These are phyloP conservation scores for Capronia americana DNA, from an alignment of 2,329 filamentous ascomycete species.

Conservation along the genomic window DNA sequence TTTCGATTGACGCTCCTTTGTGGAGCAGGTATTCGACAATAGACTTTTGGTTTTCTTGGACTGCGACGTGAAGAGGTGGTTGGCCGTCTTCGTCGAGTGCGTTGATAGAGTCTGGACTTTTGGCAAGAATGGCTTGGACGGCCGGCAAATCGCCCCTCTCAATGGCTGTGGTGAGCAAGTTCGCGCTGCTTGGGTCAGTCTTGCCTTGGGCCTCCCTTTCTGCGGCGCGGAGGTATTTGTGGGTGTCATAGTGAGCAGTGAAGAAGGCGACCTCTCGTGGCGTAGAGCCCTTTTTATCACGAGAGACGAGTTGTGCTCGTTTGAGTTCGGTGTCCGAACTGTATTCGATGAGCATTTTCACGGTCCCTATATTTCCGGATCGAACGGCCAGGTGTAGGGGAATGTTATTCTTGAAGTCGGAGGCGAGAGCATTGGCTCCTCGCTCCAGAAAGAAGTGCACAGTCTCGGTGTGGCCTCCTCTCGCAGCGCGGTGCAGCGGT, in stretches of 20 bases:
- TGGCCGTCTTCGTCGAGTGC: constrained; percentile 34
- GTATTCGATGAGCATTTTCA: constrained; percentile 32
- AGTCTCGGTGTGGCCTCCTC: constrained; percentile 41
- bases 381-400: constrained; percentile 37
- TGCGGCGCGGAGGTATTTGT: constrained; percentile 37
- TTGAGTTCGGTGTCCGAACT: constrained; percentile 25
- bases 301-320: constrained; percentile 27
- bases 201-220: constrained; percentile 30
- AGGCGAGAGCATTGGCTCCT: constrained; percentile 40
- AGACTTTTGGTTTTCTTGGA: constrained; percentile 28
- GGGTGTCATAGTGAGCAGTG: constrained; percentile 38
- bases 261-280: constrained; percentile 37
- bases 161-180: constrained; percentile 31
- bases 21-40: constrained; percentile 36
- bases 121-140: constrained; percentile 23
- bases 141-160: constrained; percentile 30
- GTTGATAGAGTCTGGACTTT: constrained; percentile 24
- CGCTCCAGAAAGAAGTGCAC: constrained; percentile 42
- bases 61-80: constrained; percentile 36
- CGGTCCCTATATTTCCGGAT: constrained; percentile 34
- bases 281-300: constrained; percentile 32
- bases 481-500: constrained; percentile 42
- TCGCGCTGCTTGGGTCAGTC: constrained; percentile 20
- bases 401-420: constrained; percentile 36
- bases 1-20: constrained; percentile 35